These are phyloP conservation scores for Aspergillus caelatus DNA, from an alignment of 2,329 filamentous ascomycete species.

Conservation along the genomic window DNA sequence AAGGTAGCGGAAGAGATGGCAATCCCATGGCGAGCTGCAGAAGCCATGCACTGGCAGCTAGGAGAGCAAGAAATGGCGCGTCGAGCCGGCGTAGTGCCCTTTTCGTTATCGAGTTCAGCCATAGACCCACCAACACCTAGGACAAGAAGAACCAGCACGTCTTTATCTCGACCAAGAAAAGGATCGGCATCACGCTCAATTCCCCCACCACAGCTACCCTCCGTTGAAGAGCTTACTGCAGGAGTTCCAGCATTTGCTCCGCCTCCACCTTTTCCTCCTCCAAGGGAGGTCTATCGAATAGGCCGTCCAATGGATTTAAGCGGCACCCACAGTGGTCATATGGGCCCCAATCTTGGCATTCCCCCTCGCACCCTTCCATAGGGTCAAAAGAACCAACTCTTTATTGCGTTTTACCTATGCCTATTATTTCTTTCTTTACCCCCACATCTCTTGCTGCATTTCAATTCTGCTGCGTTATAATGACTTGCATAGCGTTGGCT, in stretches of 20 bases:
- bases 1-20: slow-evolving; percentile 94
- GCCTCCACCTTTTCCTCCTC: slow-evolving; percentile 34
- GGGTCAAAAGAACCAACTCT: slow-evolving; percentile 23
- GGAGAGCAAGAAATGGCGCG: slow-evolving; percentile 93
- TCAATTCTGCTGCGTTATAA: slow-evolving; percentile 28
- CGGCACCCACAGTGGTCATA: slow-evolving; percentile 32
- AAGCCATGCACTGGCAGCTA: slow-evolving; percentile 98
- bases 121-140: slow-evolving; percentile 49
- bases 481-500: slow-evolving; percentile 44
- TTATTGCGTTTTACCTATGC: slow-evolving; percentile 6
- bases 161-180: slow-evolving; percentile 43
- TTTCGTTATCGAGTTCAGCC: slow-evolving; percentile 67
- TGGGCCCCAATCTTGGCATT: slow-evolving; percentile 35
- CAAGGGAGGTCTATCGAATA: slow-evolving; percentile 41
- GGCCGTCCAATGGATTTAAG: slow-evolving; percentile 35
- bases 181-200: slow-evolving; percentile 43
- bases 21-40: slow-evolving; percentile 90
- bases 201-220: slow-evolving; percentile 43
- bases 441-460: background rate
- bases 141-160: slow-evolving; percentile 41
- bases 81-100: slow-evolving; percentile 85
- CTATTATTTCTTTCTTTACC: background rate
- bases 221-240: slow-evolving; percentile 50
- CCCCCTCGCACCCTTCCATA: slow-evolving; percentile 42
- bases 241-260: slow-evolving; percentile 50